Conservation (phyloP, 2,329 filamentous ascomycete species). For the Penicillium sp. region DNA sequence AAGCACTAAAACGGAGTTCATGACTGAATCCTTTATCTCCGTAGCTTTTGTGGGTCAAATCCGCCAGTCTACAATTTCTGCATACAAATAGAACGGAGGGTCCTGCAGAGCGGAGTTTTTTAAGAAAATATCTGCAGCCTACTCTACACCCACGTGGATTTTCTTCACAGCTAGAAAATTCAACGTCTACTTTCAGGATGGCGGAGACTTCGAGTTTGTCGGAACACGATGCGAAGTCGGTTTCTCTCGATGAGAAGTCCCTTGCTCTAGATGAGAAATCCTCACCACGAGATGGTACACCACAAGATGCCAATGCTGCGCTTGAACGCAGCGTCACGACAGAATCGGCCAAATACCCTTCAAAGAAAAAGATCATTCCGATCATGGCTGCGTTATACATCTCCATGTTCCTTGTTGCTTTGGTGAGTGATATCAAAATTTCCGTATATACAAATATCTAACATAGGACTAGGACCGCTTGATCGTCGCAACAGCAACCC, state of each 20-base stretch:
- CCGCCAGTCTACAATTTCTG: neutral
- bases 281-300: neutral
- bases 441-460: neutral
- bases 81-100: neutral
- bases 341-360: constrained; percentile 1
- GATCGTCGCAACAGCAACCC: constrained; percentile 42
- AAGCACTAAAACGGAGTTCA: neutral
- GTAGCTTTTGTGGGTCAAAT: neutral
- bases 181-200: neutral
- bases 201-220: neutral
- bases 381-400: constrained; percentile 1
- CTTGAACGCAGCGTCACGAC: neutral
- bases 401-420: constrained; percentile 1
- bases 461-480: neutral
- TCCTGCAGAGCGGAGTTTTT: neutral
- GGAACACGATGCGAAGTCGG: neutral
- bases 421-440: neutral
- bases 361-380: neutral
- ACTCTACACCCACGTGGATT: no score
- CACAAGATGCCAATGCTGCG: neutral
- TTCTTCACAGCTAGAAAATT: no score
- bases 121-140: neutral
- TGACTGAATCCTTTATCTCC: neutral
- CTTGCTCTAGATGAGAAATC: neutral
- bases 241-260: neutral